Evolutionary conservation across 805 yeast species (phyloP), one percentile per base, ranked within the genome.

Genomic region (Komagataella pseudopastoris): DNA sequence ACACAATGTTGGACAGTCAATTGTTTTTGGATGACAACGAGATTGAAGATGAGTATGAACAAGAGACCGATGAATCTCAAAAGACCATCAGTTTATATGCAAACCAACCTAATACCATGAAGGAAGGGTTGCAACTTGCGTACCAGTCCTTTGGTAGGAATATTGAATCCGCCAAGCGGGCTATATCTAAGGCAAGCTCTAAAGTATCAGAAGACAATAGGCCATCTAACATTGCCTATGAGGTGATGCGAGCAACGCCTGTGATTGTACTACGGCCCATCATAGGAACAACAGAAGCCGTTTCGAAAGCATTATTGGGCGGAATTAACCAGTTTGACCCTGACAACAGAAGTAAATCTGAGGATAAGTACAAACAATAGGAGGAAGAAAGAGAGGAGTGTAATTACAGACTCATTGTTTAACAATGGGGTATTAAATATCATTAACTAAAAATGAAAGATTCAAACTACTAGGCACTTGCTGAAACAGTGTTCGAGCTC

Each of bases 271-370:
- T 90, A 2, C 65, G 96, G 46, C 96, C 97, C 2, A 75, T 88
- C 55, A 88, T 90, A 58, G 98, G 97, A 1, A 88, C 96, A 0
- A 85, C 96, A 0, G 96, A 88, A 62, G 96, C 95, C 0, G 73
- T 90, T 6, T 83, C 91, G 5, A 85, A 81, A 59, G 76, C 96
- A 0, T 70, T 90, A 50, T 75, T 88, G 68, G 98, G 98, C 1
- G 73, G 90, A 6, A 81, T 88, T 45, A 89, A 88, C 61, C 85
- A 83, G 55, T 67, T 90, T 39, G 91, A 88, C 61, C 83, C 89
- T 1, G 71, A 72, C 20, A 79, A 81, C 54, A 71, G 77, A 50
- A 62, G 68, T 45, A 80, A 78, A 53, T 71, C 81, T 3, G 75
- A 76, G 51, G 95, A 86, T 55, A 85, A 85, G 64, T 86, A 86